Evolutionary conservation across 495 filamentous ascomycete species (phyloP).

Genomic region (Extremus antarcticus): DNA sequence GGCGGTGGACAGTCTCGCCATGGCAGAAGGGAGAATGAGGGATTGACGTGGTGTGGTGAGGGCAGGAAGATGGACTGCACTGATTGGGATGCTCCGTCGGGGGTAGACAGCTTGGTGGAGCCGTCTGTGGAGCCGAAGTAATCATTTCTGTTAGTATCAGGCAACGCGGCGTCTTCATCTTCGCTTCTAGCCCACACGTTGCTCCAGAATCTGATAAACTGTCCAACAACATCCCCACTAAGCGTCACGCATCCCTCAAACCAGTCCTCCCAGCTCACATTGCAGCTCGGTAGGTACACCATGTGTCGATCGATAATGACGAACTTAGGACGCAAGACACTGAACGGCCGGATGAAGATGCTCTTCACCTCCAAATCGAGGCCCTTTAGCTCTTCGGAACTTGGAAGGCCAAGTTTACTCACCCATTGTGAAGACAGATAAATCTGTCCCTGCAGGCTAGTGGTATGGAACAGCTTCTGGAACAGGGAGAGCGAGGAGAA

Average conservation of each 20-base stretch:
- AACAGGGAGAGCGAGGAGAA: constrained; percentile 55
- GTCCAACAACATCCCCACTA: constrained; percentile 41
- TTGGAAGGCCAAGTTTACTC: constrained; percentile 48
- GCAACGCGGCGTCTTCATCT: neutral
- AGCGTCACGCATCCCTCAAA: constrained; percentile 57
- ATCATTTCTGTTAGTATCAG: neutral
- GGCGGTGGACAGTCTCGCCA: constrained; percentile 34
- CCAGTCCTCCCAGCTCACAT: constrained; percentile 69
- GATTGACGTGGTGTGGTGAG: constrained; percentile 56
- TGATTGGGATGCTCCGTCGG: no score
- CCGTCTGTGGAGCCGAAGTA: no score
- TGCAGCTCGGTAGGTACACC: constrained; percentile 56
- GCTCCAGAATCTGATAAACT: constrained; percentile 49
- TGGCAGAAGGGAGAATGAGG: constrained; percentile 36
- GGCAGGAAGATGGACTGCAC: constrained; percentile 41
- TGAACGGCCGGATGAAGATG: constrained; percentile 61
- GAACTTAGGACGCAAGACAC: constrained; percentile 69
- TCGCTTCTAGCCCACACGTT: constrained; percentile 37
- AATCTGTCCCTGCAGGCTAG: constrained; percentile 41
- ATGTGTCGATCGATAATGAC: constrained; percentile 53
- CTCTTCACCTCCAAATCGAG: constrained; percentile 57
- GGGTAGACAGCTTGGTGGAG: neutral
- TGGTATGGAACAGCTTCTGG: constrained; percentile 61
- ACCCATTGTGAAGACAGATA: constrained; percentile 48
- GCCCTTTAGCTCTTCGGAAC: constrained; percentile 38